Conservation (phyloP, 2,329 filamentous ascomycete species). For the Botrytis pseudocinerea region DNA sequence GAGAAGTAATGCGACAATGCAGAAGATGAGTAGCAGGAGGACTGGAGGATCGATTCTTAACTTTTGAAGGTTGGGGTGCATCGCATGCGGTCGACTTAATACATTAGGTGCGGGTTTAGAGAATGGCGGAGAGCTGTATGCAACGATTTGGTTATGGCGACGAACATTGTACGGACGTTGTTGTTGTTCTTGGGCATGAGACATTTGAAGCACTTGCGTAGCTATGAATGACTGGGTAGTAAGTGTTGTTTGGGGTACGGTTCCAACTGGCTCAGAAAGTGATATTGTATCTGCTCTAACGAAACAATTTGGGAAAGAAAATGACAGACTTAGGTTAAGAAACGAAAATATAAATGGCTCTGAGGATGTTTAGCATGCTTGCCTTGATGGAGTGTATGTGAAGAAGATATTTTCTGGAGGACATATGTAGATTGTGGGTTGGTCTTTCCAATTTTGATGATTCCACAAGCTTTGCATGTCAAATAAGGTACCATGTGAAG, state of each 20-base stretch:
- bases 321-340: background rate
- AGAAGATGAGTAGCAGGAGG: background rate
- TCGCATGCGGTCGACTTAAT: constrained; percentile 12
- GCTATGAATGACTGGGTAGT: background rate
- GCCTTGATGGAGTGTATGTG: background rate
- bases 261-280: background rate
- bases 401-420: background rate
- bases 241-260: background rate
- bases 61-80: constrained; percentile 11
- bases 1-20: background rate
- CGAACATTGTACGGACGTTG: background rate
- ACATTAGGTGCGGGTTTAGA: background rate
- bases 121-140: background rate
- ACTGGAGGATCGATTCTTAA: constrained; percentile 10
- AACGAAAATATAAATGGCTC: background rate
- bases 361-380: constrained; percentile 6
- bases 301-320: background rate
- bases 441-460: constrained; percentile 5
- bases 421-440: background rate
- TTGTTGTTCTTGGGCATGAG: background rate
- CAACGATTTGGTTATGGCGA: constrained; percentile 2
- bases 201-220: background rate
- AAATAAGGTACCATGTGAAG: background rate
- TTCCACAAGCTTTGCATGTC: constrained; percentile 1
- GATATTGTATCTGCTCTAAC: background rate